Base-by-base conservation (phyloP, 768 basidiomycete species). In the Xerocomellus amylosporus region DNA sequence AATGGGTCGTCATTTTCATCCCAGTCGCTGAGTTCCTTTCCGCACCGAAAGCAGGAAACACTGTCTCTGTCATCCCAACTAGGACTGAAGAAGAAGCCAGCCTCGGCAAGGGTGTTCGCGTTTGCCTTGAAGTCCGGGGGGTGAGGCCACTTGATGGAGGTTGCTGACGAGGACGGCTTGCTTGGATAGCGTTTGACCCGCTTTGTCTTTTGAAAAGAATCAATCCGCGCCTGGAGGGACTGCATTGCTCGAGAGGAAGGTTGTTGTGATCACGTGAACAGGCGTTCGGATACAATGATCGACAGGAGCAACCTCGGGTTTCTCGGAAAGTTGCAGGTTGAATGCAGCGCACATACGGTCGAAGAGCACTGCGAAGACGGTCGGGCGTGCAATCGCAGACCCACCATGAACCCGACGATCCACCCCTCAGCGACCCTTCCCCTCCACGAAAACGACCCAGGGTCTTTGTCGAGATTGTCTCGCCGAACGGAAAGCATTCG, bases 51-150 rank as follows among this genome's bases (percentile, higher is more conserved):
- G 69, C 95, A 98, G 5, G 80, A 77, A 20, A 89, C 93, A 61
- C 82, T 86, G 71, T 94, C 91, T 15, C 75, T 75, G 55, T 87
- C 84, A 22, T 84, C 81, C 54, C 75, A 73, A 58, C 80, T 82
- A 0, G 91, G 91, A 58, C 77, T 77, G 72, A 79, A 94, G 77
- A 83, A 95, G 74, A 96, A 98, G 9, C 95, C 95, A 3, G 95
- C 95, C 59, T 88, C 84, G 2, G 95, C 88, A 15, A 98, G 82
- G 4, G 81, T 77, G 49, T 79, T 72, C 1, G 94, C 86, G 47
- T 82, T 93, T 43, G 94, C 87, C 47, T 74, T 72, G 68, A 83
- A 90, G 17, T 74, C 62, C 0, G 70, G 40, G 0, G 88, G 80
- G 60, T 95, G 90, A 0, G 93, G 87, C 91, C 93, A 98, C 72